These are phyloP conservation scores for Puccinia triticina DNA, from an alignment of 1,284 basidiomycete genomes.

Conservation along the genomic window DNA sequence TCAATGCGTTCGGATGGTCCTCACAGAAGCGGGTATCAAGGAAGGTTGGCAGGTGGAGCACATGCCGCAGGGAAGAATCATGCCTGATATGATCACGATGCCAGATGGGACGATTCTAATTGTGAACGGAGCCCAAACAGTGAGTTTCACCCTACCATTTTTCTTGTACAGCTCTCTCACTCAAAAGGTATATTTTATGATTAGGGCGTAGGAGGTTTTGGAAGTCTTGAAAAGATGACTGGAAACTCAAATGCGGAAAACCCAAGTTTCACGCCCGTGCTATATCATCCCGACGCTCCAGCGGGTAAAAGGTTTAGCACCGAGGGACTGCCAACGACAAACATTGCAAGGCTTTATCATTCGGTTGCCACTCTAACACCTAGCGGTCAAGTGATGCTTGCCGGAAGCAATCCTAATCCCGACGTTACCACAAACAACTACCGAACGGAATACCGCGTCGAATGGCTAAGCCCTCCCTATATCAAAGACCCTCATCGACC, in stretches of 20 bases:
- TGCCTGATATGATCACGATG: conserved; percentile 68
- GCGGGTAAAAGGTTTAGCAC: conserved; percentile 69
- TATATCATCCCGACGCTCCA: conserved; percentile 72
- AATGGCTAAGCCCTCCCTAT: conserved; percentile 65
- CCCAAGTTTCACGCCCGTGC: conserved; percentile 72
- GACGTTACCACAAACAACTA: conserved; percentile 72
- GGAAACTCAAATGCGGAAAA: conserved; percentile 78
- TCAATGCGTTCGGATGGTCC: conserved; percentile 51
- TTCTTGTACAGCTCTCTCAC: conserved; percentile 58
- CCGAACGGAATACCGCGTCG: conserved; percentile 77
- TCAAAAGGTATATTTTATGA: no score
- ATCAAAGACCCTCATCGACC: conserved; percentile 26
- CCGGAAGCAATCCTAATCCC: conserved; percentile 77
- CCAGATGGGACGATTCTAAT: conserved; percentile 70
- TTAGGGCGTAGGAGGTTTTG: conserved; percentile 70
- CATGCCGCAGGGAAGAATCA: conserved; percentile 51
- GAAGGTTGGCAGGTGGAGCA: conserved; percentile 51
- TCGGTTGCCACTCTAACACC: conserved; percentile 60
- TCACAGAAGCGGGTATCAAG: conserved; percentile 36
- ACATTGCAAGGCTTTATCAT: conserved; percentile 80
- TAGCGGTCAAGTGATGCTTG: conserved; percentile 66
- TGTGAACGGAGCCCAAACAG: conserved; percentile 57
- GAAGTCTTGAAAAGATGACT: conserved; percentile 70
- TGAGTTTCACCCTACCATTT: background rate
- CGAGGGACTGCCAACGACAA: conserved; percentile 69